Evolutionary conservation across 495 filamentous ascomycete genomes (phyloP).

Genomic region (Thermothielavioides terrestris): DNA sequence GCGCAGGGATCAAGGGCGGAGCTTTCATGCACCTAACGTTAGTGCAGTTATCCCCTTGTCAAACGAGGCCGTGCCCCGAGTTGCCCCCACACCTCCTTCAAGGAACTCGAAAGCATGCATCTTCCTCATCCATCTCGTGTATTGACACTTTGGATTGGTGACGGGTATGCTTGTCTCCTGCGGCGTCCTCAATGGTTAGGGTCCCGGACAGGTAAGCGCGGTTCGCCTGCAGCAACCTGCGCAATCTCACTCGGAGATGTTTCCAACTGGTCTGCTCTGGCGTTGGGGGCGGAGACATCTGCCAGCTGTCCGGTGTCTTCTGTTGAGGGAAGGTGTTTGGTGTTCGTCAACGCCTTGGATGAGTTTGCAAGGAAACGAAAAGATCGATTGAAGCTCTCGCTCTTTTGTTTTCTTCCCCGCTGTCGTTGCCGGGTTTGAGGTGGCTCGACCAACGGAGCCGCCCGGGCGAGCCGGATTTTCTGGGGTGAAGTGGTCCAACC

Average conservation of each 20-base stretch:
- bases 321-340: not conserved
- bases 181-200: too few species aligned
- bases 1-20: conserved; percentile 15
- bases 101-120: not conserved
- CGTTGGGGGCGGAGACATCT: too few species aligned
- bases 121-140: too few species aligned
- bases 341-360: too few species aligned
- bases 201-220: too few species aligned
- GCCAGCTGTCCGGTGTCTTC: not conserved
- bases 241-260: too few species aligned
- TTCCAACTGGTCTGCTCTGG: too few species aligned
- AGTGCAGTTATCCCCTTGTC: conserved; percentile 8
- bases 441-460: not conserved
- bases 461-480: not conserved
- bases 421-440: not conserved
- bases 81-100: not conserved
- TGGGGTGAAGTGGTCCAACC: conserved; percentile 10
- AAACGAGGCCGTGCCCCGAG: not conserved
- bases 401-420: not conserved
- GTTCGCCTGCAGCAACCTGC: too few species aligned
- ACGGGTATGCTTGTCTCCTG: too few species aligned
- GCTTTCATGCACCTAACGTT: conserved; percentile 10
- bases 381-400: not conserved
- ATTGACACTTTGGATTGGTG: too few species aligned
- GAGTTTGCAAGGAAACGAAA: too few species aligned